Evolutionary conservation across 352 stramenopile species (phyloP).

Genomic region (Paralagenidium karlingii): DNA sequence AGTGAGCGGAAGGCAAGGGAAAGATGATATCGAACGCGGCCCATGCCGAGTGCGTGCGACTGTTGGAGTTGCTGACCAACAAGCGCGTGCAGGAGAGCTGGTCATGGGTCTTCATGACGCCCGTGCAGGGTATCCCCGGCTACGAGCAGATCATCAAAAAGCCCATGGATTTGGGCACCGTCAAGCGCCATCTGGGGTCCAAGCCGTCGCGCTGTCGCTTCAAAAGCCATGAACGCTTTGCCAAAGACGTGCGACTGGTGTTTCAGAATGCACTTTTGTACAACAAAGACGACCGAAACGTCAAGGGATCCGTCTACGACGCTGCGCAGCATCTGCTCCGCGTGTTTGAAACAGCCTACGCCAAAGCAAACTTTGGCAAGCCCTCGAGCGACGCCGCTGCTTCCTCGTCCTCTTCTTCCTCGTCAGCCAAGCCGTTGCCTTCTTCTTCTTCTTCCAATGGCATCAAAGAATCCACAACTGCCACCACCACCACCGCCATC

Average conservation of each 20-base stretch:
- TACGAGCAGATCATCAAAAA: constrained; percentile 71
- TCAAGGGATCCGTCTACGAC: constrained; percentile 69
- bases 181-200: constrained; percentile 56
- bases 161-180: constrained; percentile 70
- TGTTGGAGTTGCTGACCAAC: constrained; percentile 70
- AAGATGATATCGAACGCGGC: constrained; percentile 66
- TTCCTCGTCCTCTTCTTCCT: too few species aligned
- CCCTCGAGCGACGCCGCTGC: too few species aligned
- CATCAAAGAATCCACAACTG: constrained; percentile 10
- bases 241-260: constrained; percentile 64
- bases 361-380: constrained; percentile 59
- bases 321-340: constrained; percentile 64
- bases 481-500: constrained; percentile 2
- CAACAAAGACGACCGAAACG: constrained; percentile 61
- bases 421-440: too few species aligned
- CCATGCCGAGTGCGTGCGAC: constrained; percentile 66
- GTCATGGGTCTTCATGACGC: constrained; percentile 80
- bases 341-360: constrained; percentile 74
- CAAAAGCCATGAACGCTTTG: constrained; percentile 75
- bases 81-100: constrained; percentile 74
- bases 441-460: too few species aligned
- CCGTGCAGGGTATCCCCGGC: constrained; percentile 41
- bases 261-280: constrained; percentile 75
- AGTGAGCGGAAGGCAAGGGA: too few species aligned
- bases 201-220: constrained; percentile 79